Conservation (phyloP, 768 basidiomycete genomes). For the Tylopilus subfusipes region DNA sequence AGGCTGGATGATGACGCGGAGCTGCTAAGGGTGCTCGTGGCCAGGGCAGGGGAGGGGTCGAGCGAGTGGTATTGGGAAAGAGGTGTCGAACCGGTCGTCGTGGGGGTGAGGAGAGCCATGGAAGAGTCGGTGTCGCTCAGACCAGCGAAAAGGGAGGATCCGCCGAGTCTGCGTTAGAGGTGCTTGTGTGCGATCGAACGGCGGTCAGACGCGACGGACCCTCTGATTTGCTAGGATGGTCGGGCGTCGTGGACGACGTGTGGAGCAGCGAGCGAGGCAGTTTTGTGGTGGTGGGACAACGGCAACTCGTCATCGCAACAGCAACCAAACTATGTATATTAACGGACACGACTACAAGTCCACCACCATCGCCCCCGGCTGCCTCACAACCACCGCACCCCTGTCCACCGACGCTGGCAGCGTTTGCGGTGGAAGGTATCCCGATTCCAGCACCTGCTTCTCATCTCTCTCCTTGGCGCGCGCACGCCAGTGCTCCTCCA, state of each 20-base stretch:
- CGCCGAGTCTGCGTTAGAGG: conserved; percentile 48
- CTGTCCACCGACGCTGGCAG: background rate
- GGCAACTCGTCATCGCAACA: conserved; percentile 18
- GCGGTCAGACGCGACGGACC: conserved; percentile 51
- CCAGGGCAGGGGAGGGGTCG: conserved; percentile 25
- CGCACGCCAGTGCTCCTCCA: conserved; percentile 40
- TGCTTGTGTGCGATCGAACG: conserved; percentile 34
- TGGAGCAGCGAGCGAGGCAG: conserved; percentile 10
- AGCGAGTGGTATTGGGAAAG: conserved; percentile 34
- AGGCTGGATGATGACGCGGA: conserved; percentile 44
- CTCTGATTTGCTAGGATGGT: conserved; percentile 23
- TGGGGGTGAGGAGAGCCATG: conserved; percentile 26
- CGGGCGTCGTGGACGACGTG: conserved; percentile 13
- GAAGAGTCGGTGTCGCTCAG: conserved; percentile 8
- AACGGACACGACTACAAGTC: conserved; percentile 8
- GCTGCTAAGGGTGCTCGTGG: conserved; percentile 20
- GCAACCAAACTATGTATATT: conserved; percentile 11
- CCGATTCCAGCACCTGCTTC: conserved; percentile 14
- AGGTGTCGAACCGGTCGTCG: conserved; percentile 29
- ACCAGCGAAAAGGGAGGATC: conserved; percentile 39
- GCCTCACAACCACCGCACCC: background rate
- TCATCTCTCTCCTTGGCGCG: conserved; percentile 30
- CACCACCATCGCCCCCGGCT: conserved; percentile 18
- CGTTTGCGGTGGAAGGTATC: conserved; percentile 13
- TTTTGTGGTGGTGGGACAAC: conserved; percentile 18